Evolutionary conservation across 2,329 filamentous ascomycete species (phyloP), one percentile per base, ranked within the genome.

Genomic region (Curvularia spicifera): DNA sequence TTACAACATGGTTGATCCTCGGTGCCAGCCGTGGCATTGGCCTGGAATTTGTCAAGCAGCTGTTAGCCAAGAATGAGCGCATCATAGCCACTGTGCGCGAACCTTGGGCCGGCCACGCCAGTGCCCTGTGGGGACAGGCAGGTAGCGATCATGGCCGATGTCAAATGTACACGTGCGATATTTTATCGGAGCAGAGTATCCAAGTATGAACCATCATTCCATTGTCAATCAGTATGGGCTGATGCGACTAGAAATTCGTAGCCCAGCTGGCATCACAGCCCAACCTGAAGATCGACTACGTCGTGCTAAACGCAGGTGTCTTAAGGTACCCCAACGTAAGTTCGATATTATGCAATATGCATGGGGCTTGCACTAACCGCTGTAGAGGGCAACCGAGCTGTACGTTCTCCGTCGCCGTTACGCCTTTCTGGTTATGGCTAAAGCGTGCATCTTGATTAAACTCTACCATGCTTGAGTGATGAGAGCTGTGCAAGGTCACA

Each of bases 231-330:
- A 33, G 12, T 4, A 18, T 8, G 18, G 28, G 43, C 56, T 55
- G 42, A 55, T 29, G 1, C 7, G 22, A 3, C 18, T 47, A 82
- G 80, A 76, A 74, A 66, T 82, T 82, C 65, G 78, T 80, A 29
- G 60, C 59, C 37, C 71, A 78, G 44, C 69, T 83, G 53, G 64
- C 74, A 51, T 64, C 68, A 31, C 76, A 79, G 46, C 75, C 78
- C 28, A 77, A 77, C 56, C 68, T 81, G 49, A 79, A 75, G 57
- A 80, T 85, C 47, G 83, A 85, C 71, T 81, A 82, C 71, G 79
- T 84, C 39, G 79, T 87, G n/a, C 63, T 86, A 53, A 86, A 85
- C 73, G 84, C 84, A 31, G 84, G 84, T 46, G 79, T 86, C 5
- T 68, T 85, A 64, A 77, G 80, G 65, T 86, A 85, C 72, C 83